These are phyloP conservation scores for Lachnellula willkommii DNA, from an alignment of 2,329 filamentous ascomycete genomes.

Conservation along the genomic window DNA sequence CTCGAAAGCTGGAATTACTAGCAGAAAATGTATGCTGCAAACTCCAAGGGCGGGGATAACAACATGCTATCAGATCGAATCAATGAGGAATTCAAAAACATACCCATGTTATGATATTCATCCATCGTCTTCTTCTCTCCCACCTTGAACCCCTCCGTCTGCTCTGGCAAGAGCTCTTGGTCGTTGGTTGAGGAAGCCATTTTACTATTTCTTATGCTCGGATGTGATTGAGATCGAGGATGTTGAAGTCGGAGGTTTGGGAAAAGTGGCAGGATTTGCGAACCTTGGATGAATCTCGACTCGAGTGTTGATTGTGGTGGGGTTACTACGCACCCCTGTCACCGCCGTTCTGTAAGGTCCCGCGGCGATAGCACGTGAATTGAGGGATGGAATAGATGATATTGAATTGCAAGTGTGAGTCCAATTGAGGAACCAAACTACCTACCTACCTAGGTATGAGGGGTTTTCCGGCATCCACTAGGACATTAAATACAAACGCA, in stretches of 20 bases:
- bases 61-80: not conserved
- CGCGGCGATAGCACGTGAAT: slow-evolving; percentile 3
- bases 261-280: not conserved
- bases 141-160: slow-evolving; percentile 95
- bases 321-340: slow-evolving; percentile 10
- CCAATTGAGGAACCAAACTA: no score
- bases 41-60: not conserved
- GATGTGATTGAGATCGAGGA: not conserved
- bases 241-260: not conserved
- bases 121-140: slow-evolving; percentile 97
- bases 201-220: slow-evolving; percentile 3
- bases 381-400: not conserved
- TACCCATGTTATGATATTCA: slow-evolving; percentile 91
- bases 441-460: no score
- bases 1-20: not conserved
- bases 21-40: not conserved
- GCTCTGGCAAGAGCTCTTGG: slow-evolving; percentile 79
- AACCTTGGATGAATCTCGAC: not conserved
- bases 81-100: slow-evolving; percentile 30
- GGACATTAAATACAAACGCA: no score
- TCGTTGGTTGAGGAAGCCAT: slow-evolving; percentile 49
- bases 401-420: not conserved
- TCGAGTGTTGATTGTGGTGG: slow-evolving; percentile 5
- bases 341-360: slow-evolving; percentile 8
- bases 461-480: no score